Evolutionary conservation across 352 stramenopile genomes (phyloP).

Genomic region (Pythium brassicae): DNA sequence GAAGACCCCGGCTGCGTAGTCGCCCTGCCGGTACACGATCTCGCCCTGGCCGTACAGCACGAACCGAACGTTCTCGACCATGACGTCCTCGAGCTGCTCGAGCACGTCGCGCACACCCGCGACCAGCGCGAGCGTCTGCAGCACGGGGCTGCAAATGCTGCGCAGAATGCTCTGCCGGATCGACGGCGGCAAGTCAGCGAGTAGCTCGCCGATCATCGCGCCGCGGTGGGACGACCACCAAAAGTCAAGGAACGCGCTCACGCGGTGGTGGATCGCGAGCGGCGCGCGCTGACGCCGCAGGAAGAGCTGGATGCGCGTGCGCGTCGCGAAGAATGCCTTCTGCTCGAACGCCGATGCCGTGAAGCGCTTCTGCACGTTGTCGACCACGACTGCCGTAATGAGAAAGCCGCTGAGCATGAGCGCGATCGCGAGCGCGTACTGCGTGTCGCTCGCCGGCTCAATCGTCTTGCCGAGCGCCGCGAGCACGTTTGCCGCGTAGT

Average conservation of each 20-base stretch:
- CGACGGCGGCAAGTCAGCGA: constrained; percentile 25
- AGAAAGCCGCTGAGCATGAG: constrained; percentile 54
- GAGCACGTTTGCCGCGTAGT: constrained; percentile 31
- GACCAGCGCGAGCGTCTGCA: constrained; percentile 30
- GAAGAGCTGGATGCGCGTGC: constrained; percentile 39
- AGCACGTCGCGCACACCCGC: constrained; percentile 18
- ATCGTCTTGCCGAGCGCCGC: constrained; percentile 29
- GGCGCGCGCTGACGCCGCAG: constrained; percentile 35
- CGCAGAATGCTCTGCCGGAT: constrained; percentile 31
- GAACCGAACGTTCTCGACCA: constrained; percentile 33
- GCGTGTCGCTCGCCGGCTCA: constrained; percentile 28
- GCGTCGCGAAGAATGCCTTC: constrained; percentile 37
- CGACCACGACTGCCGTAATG: constrained; percentile 44
- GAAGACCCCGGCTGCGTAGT: constrained; percentile 28
- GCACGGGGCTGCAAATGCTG: constrained; percentile 27
- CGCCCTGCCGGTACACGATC: constrained; percentile 31
- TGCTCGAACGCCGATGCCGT: constrained; percentile 40
- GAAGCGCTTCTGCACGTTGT: constrained; percentile 50
- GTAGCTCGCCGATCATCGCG: constrained; percentile 30
- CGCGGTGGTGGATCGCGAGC: constrained; percentile 31
- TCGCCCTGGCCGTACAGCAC: constrained; percentile 37
- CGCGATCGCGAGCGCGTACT: constrained; percentile 31
- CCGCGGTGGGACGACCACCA: constrained; percentile 44
- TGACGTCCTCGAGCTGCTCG: constrained; percentile 24
- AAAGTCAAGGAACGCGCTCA: constrained; percentile 42